These are phyloP conservation scores for Fusarium albosuccineum DNA, from an alignment of 2,329 filamentous ascomycete species.

Conservation along the genomic window DNA sequence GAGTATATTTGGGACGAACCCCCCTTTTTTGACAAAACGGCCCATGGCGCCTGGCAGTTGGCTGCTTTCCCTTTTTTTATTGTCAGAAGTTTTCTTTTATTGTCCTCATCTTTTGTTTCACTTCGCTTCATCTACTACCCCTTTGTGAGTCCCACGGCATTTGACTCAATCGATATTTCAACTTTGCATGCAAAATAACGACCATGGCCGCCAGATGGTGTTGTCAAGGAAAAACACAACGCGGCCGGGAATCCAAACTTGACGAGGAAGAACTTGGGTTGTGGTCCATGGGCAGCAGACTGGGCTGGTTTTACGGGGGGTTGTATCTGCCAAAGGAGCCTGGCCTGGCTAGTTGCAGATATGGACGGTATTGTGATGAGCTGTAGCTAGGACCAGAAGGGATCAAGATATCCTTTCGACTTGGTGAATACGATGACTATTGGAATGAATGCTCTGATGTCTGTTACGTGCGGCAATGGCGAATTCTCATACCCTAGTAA, in stretches of 20 bases:
- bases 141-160: slow-evolving; percentile 27
- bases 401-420: slow-evolving; percentile 28
- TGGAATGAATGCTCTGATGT: slow-evolving; percentile 40
- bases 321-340: slow-evolving; percentile 25
- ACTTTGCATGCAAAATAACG: slow-evolving; percentile 19
- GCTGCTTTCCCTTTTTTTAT: slow-evolving; percentile 45
- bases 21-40: slow-evolving; percentile 44
- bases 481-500: neutral
- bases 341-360: slow-evolving; percentile 34
- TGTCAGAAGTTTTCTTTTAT: slow-evolving; percentile 44
- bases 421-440: slow-evolving; percentile 46
- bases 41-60: slow-evolving; percentile 43
- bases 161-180: slow-evolving; percentile 21
- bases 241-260: slow-evolving; percentile 25
- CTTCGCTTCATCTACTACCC: slow-evolving; percentile 40
- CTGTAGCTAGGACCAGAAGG: slow-evolving; percentile 36
- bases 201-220: slow-evolving; percentile 21
- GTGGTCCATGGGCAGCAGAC: slow-evolving; percentile 12
- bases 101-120: slow-evolving; percentile 45
- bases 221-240: slow-evolving; percentile 11
- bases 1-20: slow-evolving; percentile 56
- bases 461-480: neutral
- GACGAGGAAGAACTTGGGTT: slow-evolving; percentile 25
- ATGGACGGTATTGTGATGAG: slow-evolving; percentile 32
- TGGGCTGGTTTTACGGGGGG: slow-evolving; percentile 21